Percentiles rank a stretch among this genome's conserved stretches.
Evolutionary conservation across 306 rosid species (phyloP).

Genomic region (Begonia fuchsioides): DNA sequence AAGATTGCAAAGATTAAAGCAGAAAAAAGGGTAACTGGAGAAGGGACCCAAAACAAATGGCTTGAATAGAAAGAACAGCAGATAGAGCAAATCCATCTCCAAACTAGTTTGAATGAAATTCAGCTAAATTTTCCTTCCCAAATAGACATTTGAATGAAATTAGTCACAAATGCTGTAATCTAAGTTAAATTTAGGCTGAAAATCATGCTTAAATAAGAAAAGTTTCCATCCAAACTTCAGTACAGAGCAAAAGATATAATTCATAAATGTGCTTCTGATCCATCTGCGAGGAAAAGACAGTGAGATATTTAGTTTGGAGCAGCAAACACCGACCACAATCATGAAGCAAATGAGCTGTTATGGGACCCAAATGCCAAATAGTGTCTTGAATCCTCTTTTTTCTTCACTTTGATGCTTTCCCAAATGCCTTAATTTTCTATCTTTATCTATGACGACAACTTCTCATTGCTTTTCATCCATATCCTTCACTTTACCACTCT

Average conservation of each 20-base stretch:
- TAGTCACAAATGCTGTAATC: no score
- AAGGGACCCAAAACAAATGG: constrained; percentile 17
- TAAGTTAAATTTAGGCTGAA: no score
- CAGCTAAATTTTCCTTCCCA: no score
- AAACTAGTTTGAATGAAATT: no score
- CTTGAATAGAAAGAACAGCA: constrained; percentile 8
- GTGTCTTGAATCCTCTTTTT: constrained; percentile 23
- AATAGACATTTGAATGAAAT: no score
- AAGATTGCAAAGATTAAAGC: no score
- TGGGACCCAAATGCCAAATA: constrained; percentile 37
- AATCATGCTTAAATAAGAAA: background rate
- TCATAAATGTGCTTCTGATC: constrained; percentile 10
- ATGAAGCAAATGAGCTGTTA: constrained; percentile 27
- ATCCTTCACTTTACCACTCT: constrained; percentile 22
- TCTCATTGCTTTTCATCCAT: constrained; percentile 39
- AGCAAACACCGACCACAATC: constrained; percentile 36
- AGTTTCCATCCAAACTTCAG: background rate
- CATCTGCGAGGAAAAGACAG: constrained; percentile 6
- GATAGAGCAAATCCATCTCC: no score
- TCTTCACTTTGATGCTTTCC: constrained; percentile 5
- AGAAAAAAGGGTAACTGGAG: no score
- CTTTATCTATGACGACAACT: constrained; percentile 22
- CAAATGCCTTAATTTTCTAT: constrained; percentile 2
- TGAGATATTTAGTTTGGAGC: constrained; percentile 35
- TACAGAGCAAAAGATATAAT: background rate